phyloP scores from a whole-genome alignment of 345 rosid genomes.

The Populus euphratica region DNA sequence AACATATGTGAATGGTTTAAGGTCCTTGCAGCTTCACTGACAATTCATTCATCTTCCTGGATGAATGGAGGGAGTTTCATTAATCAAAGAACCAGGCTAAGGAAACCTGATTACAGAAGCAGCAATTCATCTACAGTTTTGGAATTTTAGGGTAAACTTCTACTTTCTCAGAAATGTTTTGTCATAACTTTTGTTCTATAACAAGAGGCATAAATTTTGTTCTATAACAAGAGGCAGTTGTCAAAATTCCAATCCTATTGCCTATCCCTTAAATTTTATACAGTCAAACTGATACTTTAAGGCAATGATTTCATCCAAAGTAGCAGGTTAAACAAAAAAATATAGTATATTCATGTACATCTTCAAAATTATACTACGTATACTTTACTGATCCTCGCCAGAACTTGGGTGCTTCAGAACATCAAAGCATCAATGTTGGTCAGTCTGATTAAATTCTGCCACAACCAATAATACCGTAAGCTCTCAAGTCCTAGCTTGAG shows the following conservation, averaged over 20 bases:
- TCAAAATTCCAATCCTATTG: background rate
- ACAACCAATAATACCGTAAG: background rate
- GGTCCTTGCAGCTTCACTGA: background rate
- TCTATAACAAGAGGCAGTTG: background rate
- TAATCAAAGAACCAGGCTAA: background rate
- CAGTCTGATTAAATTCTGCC: background rate
- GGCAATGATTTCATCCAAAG: background rate
- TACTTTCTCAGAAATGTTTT: background rate
- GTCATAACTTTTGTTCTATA: background rate
- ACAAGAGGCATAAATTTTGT: too few species aligned
- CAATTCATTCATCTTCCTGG: background rate
- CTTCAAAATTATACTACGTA: background rate
- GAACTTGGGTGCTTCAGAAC: background rate
- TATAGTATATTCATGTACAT: background rate
- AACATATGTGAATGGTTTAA: background rate
- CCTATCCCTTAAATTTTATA: background rate
- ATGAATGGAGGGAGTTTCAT: background rate
- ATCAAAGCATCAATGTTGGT: background rate
- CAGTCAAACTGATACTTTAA: background rate
- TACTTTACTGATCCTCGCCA: background rate
- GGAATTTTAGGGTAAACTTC: background rate
- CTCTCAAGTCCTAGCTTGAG: background rate
- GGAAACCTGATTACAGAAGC: background rate
- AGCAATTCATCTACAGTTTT: background rate
- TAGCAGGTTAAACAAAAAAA: background rate